Evolutionary conservation across 768 basidiomycete species (phyloP), one percentile per base, ranked within the genome.

Genomic region (Leccinum disarticulatum): DNA sequence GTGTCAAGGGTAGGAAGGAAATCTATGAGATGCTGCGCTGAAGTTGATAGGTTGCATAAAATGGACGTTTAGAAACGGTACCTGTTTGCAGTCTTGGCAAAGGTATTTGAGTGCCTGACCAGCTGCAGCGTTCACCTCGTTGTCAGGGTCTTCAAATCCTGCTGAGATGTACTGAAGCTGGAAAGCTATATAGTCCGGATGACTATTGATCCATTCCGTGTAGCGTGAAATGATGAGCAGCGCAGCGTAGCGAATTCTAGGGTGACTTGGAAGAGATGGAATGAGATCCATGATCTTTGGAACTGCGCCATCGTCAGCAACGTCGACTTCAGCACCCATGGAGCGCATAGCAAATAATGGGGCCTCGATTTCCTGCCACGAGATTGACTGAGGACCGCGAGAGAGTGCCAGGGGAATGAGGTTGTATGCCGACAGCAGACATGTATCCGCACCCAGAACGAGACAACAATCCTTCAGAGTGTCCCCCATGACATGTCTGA

Each of bases 401-500:
- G 86, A 79, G 54, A 98, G 80, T 2, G 91, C 92, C 7, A 76
- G 70, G 31, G 85, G 86, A 62, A 98, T 89, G 70, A 91, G 81
- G 60, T 91, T 87, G 75, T 92, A 92, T 2, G 95, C 83, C 3
- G 88, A 81, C 55, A 87, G 73, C 47, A 99, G 80, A 69, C 97
- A 98, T 2, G 81, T 81, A 54, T 93, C 88, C 3, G 95, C 83
- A 48, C 94, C 91, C 49, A 99, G 82, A 51, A 99, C 94, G 63
- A 88, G 84, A 74, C 97, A 99, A 71, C 97, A 98, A 70, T 99
- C 97, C 76, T 99, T 99, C 63, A 99, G 82, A 4, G 97, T 98
- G 72, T 99, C 95, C 41, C 97, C 97, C 92, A 99, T 98, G 61
- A 95, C 87, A 77, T 99, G 97, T 52, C 97, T 82, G 80, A 99